Evolutionary conservation across 179 eudicot genomes (phyloP).

Genomic region (Beta lomatogona): DNA sequence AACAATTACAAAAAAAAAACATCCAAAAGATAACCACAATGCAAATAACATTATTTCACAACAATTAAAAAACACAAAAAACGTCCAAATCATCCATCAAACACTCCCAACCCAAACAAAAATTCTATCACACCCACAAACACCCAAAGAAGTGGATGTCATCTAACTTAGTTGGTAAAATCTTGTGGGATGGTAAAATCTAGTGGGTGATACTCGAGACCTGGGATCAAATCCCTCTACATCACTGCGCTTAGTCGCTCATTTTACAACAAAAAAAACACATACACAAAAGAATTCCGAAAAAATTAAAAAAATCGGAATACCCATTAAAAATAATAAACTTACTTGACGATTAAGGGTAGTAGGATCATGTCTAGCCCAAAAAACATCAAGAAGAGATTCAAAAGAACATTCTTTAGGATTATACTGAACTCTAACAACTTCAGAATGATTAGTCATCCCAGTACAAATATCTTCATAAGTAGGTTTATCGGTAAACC

Average conservation of each 20-base stretch:
- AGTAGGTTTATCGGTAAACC: slow-evolving; percentile 59
- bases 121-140: background rate
- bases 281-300: background rate
- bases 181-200: no score
- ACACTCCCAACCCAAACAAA: background rate
- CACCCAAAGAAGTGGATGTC: background rate
- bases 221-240: no score
- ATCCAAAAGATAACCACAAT: no score
- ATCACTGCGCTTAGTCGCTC: no score
- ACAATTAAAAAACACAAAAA: background rate
- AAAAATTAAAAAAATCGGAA: background rate
- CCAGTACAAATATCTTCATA: slow-evolving; percentile 74
- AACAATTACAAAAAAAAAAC: background rate
- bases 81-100: background rate
- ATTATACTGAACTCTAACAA: slow-evolving; percentile 80
- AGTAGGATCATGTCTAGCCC: slow-evolving; percentile 91
- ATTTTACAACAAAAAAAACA: background rate
- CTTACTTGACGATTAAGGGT: slow-evolving; percentile 88
- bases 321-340: background rate
- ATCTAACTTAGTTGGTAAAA: no score
- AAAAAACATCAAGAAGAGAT: slow-evolving; percentile 63
- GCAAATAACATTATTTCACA: background rate
- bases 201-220: no score
- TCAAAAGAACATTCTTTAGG: slow-evolving; percentile 62
- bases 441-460: slow-evolving; percentile 72